phyloP scores from a whole-genome alignment of 2,329 filamentous ascomycete species.

The Fusarium solani-melongenae region DNA sequence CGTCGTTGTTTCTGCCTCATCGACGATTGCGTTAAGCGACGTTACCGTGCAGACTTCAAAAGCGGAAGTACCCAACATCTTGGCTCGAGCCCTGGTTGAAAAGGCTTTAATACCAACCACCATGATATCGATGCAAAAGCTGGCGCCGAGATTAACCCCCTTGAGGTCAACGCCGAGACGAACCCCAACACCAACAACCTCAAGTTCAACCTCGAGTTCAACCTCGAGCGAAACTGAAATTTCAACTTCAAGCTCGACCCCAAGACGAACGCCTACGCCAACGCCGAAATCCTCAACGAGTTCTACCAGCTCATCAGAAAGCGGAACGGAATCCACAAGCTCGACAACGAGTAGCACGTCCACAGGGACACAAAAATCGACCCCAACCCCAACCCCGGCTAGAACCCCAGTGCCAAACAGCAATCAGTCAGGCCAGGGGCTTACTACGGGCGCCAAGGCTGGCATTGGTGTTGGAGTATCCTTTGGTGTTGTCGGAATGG shows the following conservation, averaged over 20 bases:
- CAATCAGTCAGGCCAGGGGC: neutral
- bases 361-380: neutral
- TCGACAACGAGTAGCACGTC: neutral
- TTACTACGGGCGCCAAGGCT: neutral
- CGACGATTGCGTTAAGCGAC: neutral
- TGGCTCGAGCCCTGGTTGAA: neutral
- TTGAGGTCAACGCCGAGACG: neutral
- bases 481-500: neutral
- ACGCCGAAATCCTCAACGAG: neutral
- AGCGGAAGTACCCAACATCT: neutral
- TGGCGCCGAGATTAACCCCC: neutral
- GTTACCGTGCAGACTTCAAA: neutral
- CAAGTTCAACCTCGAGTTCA: neutral
- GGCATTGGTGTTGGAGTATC: neutral
- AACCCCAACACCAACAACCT: neutral
- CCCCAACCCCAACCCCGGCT: neutral
- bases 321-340: neutral
- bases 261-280: neutral
- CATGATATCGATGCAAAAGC: neutral
- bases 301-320: neutral
- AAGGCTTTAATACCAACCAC: neutral
- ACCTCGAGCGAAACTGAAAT: neutral
- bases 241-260: neutral
- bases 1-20: neutral
- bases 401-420: neutral